Conservation (phyloP, 1,284 basidiomycete genomes). For the Cystobasidium sp. region DNA sequence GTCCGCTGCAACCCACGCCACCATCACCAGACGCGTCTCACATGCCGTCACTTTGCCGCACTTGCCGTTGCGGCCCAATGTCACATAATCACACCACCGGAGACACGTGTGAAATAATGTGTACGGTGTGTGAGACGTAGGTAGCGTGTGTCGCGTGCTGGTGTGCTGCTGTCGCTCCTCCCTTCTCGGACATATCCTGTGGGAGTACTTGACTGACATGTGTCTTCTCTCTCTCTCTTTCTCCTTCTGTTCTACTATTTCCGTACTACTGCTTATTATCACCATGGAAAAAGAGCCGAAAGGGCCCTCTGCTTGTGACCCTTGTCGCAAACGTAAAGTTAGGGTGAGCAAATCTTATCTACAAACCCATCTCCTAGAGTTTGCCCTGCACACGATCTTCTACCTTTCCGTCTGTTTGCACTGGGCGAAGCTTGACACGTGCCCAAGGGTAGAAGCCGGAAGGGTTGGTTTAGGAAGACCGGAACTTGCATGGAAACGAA, state of each 20-base stretch:
- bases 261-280: background rate
- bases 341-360: conserved; percentile 6
- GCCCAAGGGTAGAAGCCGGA: no score
- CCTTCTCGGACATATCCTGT: background rate
- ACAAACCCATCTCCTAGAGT: background rate
- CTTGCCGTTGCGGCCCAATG: no score
- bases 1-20: no score
- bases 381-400: background rate
- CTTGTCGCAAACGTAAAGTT: conserved; percentile 27
- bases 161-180: background rate
- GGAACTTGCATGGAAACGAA: no score
- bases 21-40: no score
- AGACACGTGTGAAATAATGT: no score
- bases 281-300: conserved; percentile 22
- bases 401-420: background rate
- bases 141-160: background rate
- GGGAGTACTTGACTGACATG: no score
- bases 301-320: conserved; percentile 30
- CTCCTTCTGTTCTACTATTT: background rate
- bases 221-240: background rate
- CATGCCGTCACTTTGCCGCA: no score
- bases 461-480: no score
- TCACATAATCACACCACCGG: no score
- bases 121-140: no score
- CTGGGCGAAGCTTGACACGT: no score